A percentile compares a stretch with the other conserved stretches of the same genome.
Evolutionary conservation across 2,329 filamentous ascomycete genomes (phyloP).

Genomic region (Botrytis byssoidea): DNA sequence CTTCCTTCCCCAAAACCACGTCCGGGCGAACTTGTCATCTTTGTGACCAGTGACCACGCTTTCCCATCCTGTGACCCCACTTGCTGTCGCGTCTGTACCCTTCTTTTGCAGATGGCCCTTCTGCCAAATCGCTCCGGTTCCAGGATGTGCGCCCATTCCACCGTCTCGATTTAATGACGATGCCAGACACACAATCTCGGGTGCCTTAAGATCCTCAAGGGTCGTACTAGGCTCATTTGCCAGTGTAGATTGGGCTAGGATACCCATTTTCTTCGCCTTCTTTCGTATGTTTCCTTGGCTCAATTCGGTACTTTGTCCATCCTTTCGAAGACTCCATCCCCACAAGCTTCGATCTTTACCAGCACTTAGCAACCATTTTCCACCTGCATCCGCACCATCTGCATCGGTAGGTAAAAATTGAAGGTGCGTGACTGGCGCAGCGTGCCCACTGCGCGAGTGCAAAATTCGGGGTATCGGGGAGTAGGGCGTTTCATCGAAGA

Average conservation of each 20-base stretch:
- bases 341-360: constrained; percentile 88
- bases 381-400: constrained; percentile 81
- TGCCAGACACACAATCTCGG: constrained; percentile 87
- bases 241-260: constrained; percentile 58
- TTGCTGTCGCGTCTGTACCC: constrained; percentile 66
- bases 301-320: constrained; percentile 89
- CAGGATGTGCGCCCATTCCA: constrained; percentile 81
- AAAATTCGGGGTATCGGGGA: constrained; percentile 81
- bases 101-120: constrained; percentile 62
- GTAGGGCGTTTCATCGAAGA: constrained; percentile 90
- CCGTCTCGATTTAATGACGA: constrained; percentile 92
- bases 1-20: constrained; percentile 98
- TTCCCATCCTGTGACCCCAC: constrained; percentile 88
- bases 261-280: constrained; percentile 84
- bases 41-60: constrained; percentile 92
- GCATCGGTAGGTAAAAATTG: constrained; percentile 85
- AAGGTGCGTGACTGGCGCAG: constrained; percentile 77
- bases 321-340: constrained; percentile 92
- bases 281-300: constrained; percentile 87
- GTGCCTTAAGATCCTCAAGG: constrained; percentile 78
- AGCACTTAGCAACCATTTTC: constrained; percentile 92
- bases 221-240: constrained; percentile 61
- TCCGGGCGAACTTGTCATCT: constrained; percentile 79
- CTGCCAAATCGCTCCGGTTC: constrained; percentile 79
- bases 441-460: constrained; percentile 84